These are phyloP conservation scores for Aspergillus sclerotioniger DNA, from an alignment of 495 filamentous ascomycete species.

Conservation along the genomic window DNA sequence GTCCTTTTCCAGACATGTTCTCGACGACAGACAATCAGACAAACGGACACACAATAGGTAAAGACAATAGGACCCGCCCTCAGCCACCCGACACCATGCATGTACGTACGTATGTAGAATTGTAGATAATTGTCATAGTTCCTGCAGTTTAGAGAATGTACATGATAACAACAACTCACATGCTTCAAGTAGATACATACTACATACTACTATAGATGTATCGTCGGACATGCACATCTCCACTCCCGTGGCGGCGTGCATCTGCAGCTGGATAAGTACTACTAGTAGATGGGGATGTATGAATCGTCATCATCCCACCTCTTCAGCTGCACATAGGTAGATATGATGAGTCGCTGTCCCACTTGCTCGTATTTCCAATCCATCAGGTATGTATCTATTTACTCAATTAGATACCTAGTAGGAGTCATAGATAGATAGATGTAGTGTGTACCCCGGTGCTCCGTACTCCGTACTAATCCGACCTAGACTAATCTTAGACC, in stretches of 20 bases:
- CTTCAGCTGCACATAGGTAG: background rate
- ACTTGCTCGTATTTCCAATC: background rate
- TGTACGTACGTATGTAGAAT: too few species aligned
- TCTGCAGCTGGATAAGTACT: background rate
- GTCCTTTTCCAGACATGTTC: background rate
- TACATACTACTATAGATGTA: background rate
- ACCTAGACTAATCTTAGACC: too few species aligned
- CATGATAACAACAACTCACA: background rate
- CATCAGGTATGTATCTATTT: background rate
- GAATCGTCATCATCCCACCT: background rate
- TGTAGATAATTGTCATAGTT: background rate
- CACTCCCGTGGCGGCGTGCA: background rate
- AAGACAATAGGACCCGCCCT: background rate
- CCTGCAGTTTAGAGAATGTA: background rate
- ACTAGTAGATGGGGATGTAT: background rate
- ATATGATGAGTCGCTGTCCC: background rate
- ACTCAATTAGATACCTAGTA: too few species aligned
- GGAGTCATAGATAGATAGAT: too few species aligned
- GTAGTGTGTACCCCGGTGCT: too few species aligned
- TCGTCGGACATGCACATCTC: background rate
- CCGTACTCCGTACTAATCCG: too few species aligned
- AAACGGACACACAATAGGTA: background rate
- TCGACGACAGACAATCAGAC: too few species aligned
- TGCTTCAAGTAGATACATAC: background rate
- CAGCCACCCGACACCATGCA: background rate